These are phyloP conservation scores for Coniella lustricola DNA, from an alignment of 2,329 filamentous ascomycete species.

Conservation along the genomic window DNA sequence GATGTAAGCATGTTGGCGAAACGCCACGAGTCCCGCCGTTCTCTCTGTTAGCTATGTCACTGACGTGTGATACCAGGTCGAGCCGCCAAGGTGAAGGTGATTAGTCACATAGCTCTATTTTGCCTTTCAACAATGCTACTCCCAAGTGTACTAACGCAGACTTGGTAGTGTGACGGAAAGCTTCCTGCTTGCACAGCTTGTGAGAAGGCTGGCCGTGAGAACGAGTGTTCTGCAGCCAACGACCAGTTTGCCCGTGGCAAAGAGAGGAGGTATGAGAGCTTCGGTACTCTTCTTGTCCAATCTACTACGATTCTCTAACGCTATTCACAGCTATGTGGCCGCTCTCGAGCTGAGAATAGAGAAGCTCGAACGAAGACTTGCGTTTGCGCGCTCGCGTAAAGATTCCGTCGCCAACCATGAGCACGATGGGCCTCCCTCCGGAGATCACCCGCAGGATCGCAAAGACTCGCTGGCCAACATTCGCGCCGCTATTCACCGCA, in stretches of 20 bases:
- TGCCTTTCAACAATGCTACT: background rate
- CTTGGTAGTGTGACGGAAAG: slow-evolving; percentile 79
- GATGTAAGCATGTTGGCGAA: slow-evolving; percentile 46
- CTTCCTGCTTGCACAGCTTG: slow-evolving; percentile 91
- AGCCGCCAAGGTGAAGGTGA: slow-evolving; percentile 83
- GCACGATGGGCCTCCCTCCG: slow-evolving; percentile 36
- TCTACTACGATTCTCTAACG: no score
- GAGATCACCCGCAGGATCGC: slow-evolving; percentile 39
- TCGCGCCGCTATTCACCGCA: slow-evolving; percentile 56
- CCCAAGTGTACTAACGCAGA: background rate
- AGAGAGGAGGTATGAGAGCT: slow-evolving; percentile 63
- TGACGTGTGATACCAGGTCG: slow-evolving; percentile 45
- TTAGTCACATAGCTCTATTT: slow-evolving; percentile 8
- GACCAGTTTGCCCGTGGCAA: slow-evolving; percentile 95
- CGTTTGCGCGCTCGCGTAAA: slow-evolving; percentile 63
- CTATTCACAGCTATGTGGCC: slow-evolving; percentile 66
- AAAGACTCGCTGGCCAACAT: slow-evolving; percentile 58
- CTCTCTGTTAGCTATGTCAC: slow-evolving; percentile 2
- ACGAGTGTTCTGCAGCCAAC: slow-evolving; percentile 87
- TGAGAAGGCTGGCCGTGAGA: slow-evolving; percentile 79
- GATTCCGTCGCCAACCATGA: slow-evolving; percentile 63
- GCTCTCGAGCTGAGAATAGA: slow-evolving; percentile 89
- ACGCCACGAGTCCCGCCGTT: background rate
- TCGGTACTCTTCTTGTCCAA: background rate
- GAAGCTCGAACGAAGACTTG: slow-evolving; percentile 72